A percentile compares a stretch with the other conserved stretches of the same genome.
phyloP scores from a whole-genome alignment of 2,329 filamentous ascomycete species.

The Cytospora piceicola region DNA sequence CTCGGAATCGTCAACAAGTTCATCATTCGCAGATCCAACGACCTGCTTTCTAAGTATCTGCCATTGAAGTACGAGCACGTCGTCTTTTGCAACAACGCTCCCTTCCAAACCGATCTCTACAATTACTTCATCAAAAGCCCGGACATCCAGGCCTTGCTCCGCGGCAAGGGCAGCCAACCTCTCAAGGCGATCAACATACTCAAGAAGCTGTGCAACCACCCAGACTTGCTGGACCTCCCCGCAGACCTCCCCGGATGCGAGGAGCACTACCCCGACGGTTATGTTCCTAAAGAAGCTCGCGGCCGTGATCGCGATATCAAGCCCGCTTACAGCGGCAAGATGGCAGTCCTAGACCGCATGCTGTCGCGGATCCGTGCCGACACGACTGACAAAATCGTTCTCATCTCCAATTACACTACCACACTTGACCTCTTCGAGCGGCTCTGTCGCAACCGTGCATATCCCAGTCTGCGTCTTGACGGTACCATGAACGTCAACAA shows the following conservation, averaged over 20 bases:
- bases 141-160: conserved; percentile 87
- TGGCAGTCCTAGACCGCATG: conserved; percentile 98
- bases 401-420: conserved; percentile 98
- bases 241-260: conserved; percentile 89
- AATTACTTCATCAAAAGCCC: conserved; percentile 97
- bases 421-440: conserved; percentile 94
- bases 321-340: conserved; percentile 96
- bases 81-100: conserved; percentile 93
- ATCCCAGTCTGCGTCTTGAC: conserved; percentile 87
- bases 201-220: conserved; percentile 98
- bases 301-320: conserved; percentile 92
- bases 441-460: conserved; percentile 81
- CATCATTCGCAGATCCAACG: conserved; percentile 96
- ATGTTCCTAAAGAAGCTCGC: conserved; percentile 81
- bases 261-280: conserved; percentile 79
- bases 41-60: conserved; percentile 95
- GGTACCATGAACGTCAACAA: conserved; percentile 98
- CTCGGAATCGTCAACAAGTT: conserved; percentile 93
- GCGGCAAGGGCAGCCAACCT: conserved; percentile 93
- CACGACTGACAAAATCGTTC: conserved; percentile 98
- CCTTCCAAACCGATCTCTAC: conserved; percentile 91
- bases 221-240: conserved; percentile 83
- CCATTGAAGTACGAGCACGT: conserved; percentile 99
- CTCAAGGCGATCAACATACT: conserved; percentile 95
- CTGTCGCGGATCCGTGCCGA: conserved; percentile 91